phyloP scores from a whole-genome alignment of 257 asterid genomes.

The Nicotiana noctiflora region DNA sequence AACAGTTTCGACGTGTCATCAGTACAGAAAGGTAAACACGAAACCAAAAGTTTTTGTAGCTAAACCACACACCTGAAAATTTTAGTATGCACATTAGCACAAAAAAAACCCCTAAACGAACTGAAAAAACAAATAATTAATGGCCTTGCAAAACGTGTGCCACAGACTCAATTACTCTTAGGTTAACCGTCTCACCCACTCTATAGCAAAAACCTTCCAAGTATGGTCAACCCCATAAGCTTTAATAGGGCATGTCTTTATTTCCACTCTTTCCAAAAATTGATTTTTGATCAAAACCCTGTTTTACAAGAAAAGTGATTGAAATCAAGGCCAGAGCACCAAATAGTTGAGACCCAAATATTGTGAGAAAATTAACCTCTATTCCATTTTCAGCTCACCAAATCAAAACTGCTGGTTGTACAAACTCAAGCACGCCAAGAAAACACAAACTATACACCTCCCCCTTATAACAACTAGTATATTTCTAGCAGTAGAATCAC shows the following conservation, averaged over 20 bases:
- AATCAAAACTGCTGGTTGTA: constrained; percentile 16
- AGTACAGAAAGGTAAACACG: too few relatives aligned
- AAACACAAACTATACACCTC: constrained; percentile 6
- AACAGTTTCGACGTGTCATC: too few relatives aligned
- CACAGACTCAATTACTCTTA: constrained; percentile 1
- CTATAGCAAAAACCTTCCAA: neutral
- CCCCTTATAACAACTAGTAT: constrained; percentile 31
- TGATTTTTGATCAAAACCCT: constrained; percentile 8
- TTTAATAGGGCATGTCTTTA: neutral
- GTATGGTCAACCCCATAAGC: neutral
- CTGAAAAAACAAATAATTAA: neutral
- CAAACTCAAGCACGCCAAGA: constrained; percentile 37
- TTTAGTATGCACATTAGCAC: neutral
- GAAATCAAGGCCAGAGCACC: neutral
- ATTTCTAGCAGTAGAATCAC: constrained; percentile 8
- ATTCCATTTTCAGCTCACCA: constrained; percentile 44
- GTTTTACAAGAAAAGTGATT: constrained; percentile 14
- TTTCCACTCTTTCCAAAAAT: neutral
- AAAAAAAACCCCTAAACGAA: neutral
- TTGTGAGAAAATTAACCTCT: constrained; percentile 11
- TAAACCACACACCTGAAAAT: neutral
- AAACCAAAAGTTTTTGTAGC: neutral
- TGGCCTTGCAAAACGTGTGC: neutral
- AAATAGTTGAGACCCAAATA: neutral
- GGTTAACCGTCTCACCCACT: constrained; percentile 26